Evolutionary conservation across 2,329 filamentous ascomycete species (phyloP), one percentile per base, ranked within the genome.

Genomic region (Aureobasidium sp.): DNA sequence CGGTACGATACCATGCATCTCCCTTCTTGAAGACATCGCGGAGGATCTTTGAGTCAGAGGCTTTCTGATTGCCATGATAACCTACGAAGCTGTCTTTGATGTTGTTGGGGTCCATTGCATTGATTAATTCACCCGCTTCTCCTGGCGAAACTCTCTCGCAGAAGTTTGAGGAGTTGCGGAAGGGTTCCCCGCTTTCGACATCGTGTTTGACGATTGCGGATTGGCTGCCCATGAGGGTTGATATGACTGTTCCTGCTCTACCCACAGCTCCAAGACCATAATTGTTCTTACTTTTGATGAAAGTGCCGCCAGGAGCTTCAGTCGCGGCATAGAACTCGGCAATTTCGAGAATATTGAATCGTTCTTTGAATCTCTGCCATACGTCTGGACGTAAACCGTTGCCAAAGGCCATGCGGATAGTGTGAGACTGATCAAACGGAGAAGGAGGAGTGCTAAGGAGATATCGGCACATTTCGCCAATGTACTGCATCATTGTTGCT

Each of bases 321-420:
- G 74, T 76, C 1, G 74, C 73, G 21, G 68, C 70, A 63, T 75
- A 76, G 62, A 76, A 74, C 37, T 76, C 74, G 29, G 67, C 64
- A 45, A 76, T 68, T 4, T 69, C 69, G 8, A 67, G 66, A 30
- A 76, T 73, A 62, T 65, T 66, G 67, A 75, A 96, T 21, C 91
- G 86, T 30, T 88, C 81, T 72, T 91, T 91, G 78, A 96, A 94
- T 8, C 77, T 79, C 64, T 89, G 85, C 91, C 91, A 96, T 37
- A 95, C 84, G 68, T 96, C 91, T 0, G 91, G 90, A 0, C 91
- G 83, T 25, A 96, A 78, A 2, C 91, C 91, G 70, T 96, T 96
- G 25, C 91, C 91, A 66, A 93, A 89, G 0, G 90, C 90, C 3
- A 87, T 68, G 6, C 85, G 84, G n/a, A 96, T 83, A 0, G 78